Conservation (phyloP, 2,329 filamentous ascomycete species). For the Pseudohalonectria lignicola region DNA sequence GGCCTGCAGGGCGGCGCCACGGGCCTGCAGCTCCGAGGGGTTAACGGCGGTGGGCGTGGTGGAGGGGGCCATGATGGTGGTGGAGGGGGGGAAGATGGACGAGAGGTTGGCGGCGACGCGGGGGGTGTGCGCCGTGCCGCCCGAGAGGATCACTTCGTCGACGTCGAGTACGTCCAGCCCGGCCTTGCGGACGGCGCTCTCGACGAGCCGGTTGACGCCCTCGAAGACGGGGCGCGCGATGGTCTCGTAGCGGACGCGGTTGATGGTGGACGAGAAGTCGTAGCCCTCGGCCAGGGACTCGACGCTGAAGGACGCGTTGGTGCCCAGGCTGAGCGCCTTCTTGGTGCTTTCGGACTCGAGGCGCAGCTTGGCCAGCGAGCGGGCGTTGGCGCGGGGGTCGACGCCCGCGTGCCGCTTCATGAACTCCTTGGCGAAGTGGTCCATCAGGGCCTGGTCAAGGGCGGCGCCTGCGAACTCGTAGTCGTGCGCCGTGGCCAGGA, state of each 20-base stretch:
- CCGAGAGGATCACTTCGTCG: slow-evolving; percentile 87
- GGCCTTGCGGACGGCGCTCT: slow-evolving; percentile 82
- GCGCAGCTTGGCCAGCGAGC: slow-evolving; percentile 82
- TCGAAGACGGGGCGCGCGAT: slow-evolving; percentile 77
- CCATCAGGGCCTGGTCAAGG: slow-evolving; percentile 83
- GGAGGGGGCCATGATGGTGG: slow-evolving; percentile 70
- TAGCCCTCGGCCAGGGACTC: slow-evolving; percentile 82
- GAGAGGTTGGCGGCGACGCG: slow-evolving; percentile 77
- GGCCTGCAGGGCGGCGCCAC: slow-evolving; percentile 91
- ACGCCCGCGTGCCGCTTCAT: slow-evolving; percentile 82
- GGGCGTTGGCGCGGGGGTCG: slow-evolving; percentile 73
- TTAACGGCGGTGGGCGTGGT: slow-evolving; percentile 73
- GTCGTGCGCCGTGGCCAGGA: slow-evolving; percentile 88
- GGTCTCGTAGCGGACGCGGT: slow-evolving; percentile 87
- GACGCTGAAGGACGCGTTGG: slow-evolving; percentile 82
- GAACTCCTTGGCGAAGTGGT: slow-evolving; percentile 98
- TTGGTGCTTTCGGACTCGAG: slow-evolving; percentile 85
- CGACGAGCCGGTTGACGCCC: slow-evolving; percentile 76
- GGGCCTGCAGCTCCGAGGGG: slow-evolving; percentile 79
- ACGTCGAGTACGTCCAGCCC: slow-evolving; percentile 85
- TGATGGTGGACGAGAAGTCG: slow-evolving; percentile 87
- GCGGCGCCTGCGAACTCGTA: slow-evolving; percentile 83
- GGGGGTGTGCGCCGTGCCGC: slow-evolving; percentile 86
- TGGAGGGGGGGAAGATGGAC: slow-evolving; percentile 70
- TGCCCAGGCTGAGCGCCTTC: slow-evolving; percentile 81